These are phyloP conservation scores for Stagonosporopsis rhizophila DNA, from an alignment of 2,329 filamentous ascomycete species.

Conservation along the genomic window DNA sequence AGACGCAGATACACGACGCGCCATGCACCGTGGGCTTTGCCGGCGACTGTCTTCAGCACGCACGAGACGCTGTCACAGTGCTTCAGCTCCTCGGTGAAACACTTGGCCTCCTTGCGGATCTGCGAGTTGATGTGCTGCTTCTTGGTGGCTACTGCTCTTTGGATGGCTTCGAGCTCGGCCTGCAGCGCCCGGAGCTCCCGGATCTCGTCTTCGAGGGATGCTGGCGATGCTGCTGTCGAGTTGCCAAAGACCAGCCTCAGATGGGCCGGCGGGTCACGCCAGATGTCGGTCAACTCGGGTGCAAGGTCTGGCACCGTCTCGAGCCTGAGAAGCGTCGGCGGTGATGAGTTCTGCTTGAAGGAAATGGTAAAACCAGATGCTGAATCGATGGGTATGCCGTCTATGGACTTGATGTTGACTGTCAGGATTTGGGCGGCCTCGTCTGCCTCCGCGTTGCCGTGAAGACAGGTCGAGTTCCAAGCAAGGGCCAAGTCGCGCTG, in stretches of 20 bases:
- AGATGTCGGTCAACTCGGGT: constrained; percentile 40
- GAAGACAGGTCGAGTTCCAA: constrained; percentile 51
- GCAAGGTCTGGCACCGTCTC: constrained; percentile 42
- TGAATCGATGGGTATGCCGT: constrained; percentile 41
- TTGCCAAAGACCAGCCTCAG: constrained; percentile 39
- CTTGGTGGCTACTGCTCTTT: constrained; percentile 47
- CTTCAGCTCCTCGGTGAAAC: constrained; percentile 50
- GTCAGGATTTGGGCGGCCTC: constrained; percentile 49
- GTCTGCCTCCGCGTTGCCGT: constrained; percentile 35
- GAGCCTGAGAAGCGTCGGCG: constrained; percentile 47
- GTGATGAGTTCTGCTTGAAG: constrained; percentile 48
- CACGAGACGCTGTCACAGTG: constrained; percentile 55
- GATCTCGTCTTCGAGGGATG: constrained; percentile 50
- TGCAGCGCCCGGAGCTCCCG: constrained; percentile 51
- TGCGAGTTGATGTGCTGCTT: constrained; percentile 44
- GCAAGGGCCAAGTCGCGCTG: constrained; percentile 48
- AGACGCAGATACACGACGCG: constrained; percentile 40
- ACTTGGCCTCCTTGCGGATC: constrained; percentile 37
- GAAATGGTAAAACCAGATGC: constrained; percentile 50
- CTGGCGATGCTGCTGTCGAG: constrained; percentile 12
- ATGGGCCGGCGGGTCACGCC: constrained; percentile 47
- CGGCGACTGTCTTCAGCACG: constrained; percentile 49
- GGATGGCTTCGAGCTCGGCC: constrained; percentile 47
- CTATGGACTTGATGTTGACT: constrained; percentile 49
- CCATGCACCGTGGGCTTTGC: constrained; percentile 47